Base-by-base conservation (phyloP, 106 monocot genomes). In the Hemerocallis citrina region DNA sequence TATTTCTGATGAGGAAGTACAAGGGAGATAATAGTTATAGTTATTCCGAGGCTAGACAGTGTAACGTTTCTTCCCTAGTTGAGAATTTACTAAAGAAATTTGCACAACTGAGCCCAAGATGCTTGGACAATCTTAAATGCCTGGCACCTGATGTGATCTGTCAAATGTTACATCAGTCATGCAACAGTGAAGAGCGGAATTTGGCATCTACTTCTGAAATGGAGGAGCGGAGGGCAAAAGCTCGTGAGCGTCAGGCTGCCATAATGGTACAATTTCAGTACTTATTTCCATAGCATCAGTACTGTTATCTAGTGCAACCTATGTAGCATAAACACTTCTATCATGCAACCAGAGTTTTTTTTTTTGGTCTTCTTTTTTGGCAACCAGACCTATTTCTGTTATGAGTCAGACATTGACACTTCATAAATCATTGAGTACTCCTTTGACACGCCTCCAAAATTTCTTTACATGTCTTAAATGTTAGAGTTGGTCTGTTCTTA, bases 181-280 rank as follows among this genome's bases (percentile, higher is more conserved):
- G 59, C n/a, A 31, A 47, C 30, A 59, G 32, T 64, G 6, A 25
- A 34, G 33, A n/a, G 41, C 42, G 63, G 19, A 73, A 61, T 58
- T 50, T 11, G 2, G 59, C 47, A 34, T 70, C 64, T 13, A 50
- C 35, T 37, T 79, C 87, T 66, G 79, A 79, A 67, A 17, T 31
- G 44, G 66, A 70, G 34, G 68, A 70, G 23, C 70, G 75, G 31
- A 91, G 64, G 59, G 76, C 72, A 59, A 98, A 88, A 68, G 81
- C 82, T 5, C 81, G 91, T 46, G 64, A 79, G 63, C 91, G 68
- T 34, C 96, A 98, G 68, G 91, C 88, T 68, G 96, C 87, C 21
- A 78, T 98, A 32, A 65, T 98, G 96, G 96, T 98, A 77, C 55
- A 37, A 30, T 43, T 21, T 30, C 7, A 36, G 57, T n/a, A n/a